Conservation (phyloP, 139 green algal genomes). For the Eudorina sp. region DNA sequence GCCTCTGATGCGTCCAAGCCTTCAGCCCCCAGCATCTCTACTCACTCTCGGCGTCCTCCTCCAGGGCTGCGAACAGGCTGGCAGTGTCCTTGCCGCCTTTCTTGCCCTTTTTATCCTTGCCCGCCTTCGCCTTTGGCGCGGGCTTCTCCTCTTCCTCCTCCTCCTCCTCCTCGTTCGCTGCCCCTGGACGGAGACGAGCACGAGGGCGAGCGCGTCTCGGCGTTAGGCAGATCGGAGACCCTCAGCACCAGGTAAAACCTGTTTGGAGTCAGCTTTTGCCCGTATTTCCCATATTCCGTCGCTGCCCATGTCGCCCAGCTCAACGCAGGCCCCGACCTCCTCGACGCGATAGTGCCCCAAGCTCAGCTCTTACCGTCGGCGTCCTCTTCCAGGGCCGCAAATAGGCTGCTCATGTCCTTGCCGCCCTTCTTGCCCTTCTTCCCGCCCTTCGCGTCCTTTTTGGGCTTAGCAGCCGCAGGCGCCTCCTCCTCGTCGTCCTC, state of each 20-base stretch:
- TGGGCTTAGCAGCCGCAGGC: conserved; percentile 8
- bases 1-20: no score
- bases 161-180: background rate
- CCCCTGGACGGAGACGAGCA: no score
- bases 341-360: background rate
- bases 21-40: no score
- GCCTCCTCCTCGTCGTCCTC: conserved; percentile 67
- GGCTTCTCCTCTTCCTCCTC: conserved; percentile 58
- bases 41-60: conserved; percentile 39
- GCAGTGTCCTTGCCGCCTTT: conserved; percentile 54
- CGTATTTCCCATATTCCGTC: no score
- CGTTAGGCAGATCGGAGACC: no score
- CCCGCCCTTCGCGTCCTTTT: conserved; percentile 47
- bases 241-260: no score
- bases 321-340: background rate
- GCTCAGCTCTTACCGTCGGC: background rate
- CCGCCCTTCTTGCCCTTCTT: conserved; percentile 58
- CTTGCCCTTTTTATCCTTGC: conserved; percentile 43
- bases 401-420: conserved; percentile 51
- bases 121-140: conserved; percentile 47
- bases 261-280: no score
- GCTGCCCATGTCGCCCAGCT: no score
- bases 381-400: conserved; percentile 53
- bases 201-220: no score
- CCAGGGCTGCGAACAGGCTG: conserved; percentile 54